Conservation (phyloP, 2,329 filamentous ascomycete species). For the Coniella lustricola region DNA sequence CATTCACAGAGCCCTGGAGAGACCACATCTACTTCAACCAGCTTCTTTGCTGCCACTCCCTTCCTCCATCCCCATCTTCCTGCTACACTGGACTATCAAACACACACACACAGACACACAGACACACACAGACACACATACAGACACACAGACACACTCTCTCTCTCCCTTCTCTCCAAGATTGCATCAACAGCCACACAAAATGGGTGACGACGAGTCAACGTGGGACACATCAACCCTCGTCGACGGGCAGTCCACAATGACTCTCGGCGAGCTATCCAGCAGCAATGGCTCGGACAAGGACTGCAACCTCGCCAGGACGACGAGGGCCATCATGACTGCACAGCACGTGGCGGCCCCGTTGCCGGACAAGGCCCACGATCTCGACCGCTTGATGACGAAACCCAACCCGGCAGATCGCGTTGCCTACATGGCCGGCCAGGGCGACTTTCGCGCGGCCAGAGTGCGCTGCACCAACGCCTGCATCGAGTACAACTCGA, state of each 20-base stretch:
- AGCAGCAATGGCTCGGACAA: too few relatives aligned
- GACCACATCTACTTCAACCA: background rate
- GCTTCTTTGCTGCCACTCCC: background rate
- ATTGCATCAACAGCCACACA: background rate
- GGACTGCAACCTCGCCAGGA: background rate
- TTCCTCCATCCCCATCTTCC: too few relatives aligned
- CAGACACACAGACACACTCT: too few relatives aligned
- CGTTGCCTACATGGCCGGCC: constrained; percentile 23
- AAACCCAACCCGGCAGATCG: constrained; percentile 5
- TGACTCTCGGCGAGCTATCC: background rate
- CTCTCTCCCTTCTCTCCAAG: too few relatives aligned
- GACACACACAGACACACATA: too few relatives aligned
- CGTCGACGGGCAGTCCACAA: background rate
- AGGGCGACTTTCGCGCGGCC: constrained; percentile 24
- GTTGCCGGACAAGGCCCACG: too few relatives aligned
- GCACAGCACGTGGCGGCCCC: too few relatives aligned
- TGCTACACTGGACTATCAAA: too few relatives aligned
- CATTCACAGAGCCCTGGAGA: background rate
- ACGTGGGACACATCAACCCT: constrained; percentile 1
- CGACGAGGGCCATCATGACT: background rate
- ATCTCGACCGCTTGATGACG: background rate
- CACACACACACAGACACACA: too few relatives aligned
- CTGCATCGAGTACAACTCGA: constrained; percentile 24
- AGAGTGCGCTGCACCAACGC: constrained; percentile 23
- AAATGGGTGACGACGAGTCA: background rate